Evolutionary conservation across 768 basidiomycete species (phyloP).

Genomic region (Phlegmacium glaucopus): DNA sequence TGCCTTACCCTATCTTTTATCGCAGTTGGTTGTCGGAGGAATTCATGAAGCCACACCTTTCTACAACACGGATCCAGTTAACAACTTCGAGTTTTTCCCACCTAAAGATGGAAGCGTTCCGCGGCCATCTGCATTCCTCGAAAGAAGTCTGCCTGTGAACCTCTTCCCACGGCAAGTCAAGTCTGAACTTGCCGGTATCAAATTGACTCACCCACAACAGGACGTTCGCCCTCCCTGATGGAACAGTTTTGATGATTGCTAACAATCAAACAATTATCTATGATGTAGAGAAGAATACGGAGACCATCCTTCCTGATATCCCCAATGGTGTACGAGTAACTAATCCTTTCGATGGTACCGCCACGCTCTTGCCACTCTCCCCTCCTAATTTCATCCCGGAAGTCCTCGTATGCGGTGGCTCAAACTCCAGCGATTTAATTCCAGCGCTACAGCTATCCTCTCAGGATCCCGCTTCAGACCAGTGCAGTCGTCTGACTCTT

Average conservation of each 20-base stretch:
- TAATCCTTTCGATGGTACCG: slow-evolving; percentile 38
- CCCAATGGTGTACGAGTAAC: slow-evolving; percentile 43
- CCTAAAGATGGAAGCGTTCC: slow-evolving; percentile 35
- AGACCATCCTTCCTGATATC: slow-evolving; percentile 37
- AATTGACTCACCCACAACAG: slow-evolving; percentile 17
- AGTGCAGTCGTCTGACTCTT: slow-evolving; percentile 40
- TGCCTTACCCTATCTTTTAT: background rate
- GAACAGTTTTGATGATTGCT: slow-evolving; percentile 38
- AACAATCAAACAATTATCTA: slow-evolving; percentile 41
- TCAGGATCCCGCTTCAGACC: slow-evolving; percentile 39
- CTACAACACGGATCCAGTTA: slow-evolving; percentile 62
- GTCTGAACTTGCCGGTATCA: slow-evolving; percentile 5
- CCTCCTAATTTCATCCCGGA: slow-evolving; percentile 41
- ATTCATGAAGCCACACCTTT: slow-evolving; percentile 40
- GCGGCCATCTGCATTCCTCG: slow-evolving; percentile 24
- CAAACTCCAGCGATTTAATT: slow-evolving; percentile 28
- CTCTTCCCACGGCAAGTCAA: slow-evolving; percentile 24
- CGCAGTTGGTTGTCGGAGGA: slow-evolving; percentile 26
- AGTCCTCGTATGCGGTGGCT: slow-evolving; percentile 46
- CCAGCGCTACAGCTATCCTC: slow-evolving; percentile 30
- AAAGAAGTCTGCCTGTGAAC: slow-evolving; percentile 24
- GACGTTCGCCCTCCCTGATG: slow-evolving; percentile 36
- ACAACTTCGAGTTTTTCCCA: slow-evolving; percentile 37
- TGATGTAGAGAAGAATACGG: slow-evolving; percentile 32
- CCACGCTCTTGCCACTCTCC: slow-evolving; percentile 33